Base-by-base conservation (phyloP, 371 early-diverging fungal genomes). In the Rhizomucor miehei region DNA sequence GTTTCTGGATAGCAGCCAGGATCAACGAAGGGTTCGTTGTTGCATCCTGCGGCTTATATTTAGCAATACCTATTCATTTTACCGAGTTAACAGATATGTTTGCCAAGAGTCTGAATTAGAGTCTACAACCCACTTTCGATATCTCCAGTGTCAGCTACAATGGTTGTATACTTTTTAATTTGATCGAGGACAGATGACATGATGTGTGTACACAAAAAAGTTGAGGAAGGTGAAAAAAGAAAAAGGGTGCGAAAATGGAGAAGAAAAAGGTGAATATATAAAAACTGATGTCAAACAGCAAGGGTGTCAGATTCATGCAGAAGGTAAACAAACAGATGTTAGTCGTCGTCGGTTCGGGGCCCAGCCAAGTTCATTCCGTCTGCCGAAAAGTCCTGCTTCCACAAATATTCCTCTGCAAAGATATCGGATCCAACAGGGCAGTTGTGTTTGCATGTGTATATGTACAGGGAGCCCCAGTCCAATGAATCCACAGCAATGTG, bases 11-110 rank as follows among this genome's bases (percentile, higher is more conserved):
- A 56, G 99, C 98, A 50, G 90, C 90, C 56, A 98, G 86, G 62
- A 98, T 95, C 66, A 98, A 85, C 57, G 99, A 97, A 36, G 99
- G 99, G 87, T 98, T 98, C 77, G 99, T 98, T 56, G 99, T 98
- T 49, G 99, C 97, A 81, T 98, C 99, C 62, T 94, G 94, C 34
- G 99, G 99, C 81, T 98, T 95, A 89, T 89, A 98, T 77, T 89
- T 81, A 29, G 94, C 92, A 66, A 97, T 97, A 63, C 94, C 94
- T 93, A 66, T 8, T 5, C 29, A 29, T n/a, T n/a, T n/a, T n/a
- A n/a, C n/a, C n/a, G n/a, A n/a, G n/a, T 40, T 6, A 16, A 29
- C 29, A 52, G 54, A 23, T 3, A 10, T 38, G 38, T 14, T 38
- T 38, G 38, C 14, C 14, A 41, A 35, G n/a, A 14, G 46, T 29